Base-by-base conservation (phyloP, 768 basidiomycete species). In the Neoboletus brunneissimus region DNA sequence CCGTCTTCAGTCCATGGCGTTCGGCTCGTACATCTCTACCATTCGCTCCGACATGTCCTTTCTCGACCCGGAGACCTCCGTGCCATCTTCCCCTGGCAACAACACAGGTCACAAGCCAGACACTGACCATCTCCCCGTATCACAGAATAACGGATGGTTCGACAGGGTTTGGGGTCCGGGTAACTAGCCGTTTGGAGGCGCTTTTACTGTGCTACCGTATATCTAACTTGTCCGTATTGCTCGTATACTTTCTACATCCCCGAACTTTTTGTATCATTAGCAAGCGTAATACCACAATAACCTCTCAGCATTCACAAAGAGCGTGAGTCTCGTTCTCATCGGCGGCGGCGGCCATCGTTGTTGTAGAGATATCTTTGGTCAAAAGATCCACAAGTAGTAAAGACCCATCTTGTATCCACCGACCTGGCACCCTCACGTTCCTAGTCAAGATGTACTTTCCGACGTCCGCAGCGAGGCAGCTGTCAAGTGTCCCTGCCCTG, bases 371-470 rank as follows among this genome's bases (percentile, higher is more conserved):
- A 60, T 45, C 51, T 63, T 63, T 38, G 51, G 49, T 44, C 34
- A 13, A 42, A 25, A 37, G 15, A 50, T 45, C 13, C 29, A 37
- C 29, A 16, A 20, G 37, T 4, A 9, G 25, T 11, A 38, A 48
- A 37, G 44, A 31, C 20, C 47, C 40, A 37, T 48, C 50, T 35
- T 3, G 16, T 25, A 22, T 35, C 29, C 18, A 23, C 20, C 9
- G 5, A 34, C 42, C 22, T 22, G 34, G 16, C 35, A 29, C 18
- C 25, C n/a, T 32, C 40, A 48, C 47, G 49, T 37, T 51, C 25
- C 42, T 5, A 31, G 40, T 47, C 43, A 23, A 48, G 8, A 93
- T 93, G 91, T 94, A 92, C 75, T 93, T 93, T 72, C 91, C 89
- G 55, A 92, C 88, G 25, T 84, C 87, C 35, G 84, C 88, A 42